Evolutionary conservation across 495 filamentous ascomycete genomes (phyloP).

Genomic region (Xylaria curta): DNA sequence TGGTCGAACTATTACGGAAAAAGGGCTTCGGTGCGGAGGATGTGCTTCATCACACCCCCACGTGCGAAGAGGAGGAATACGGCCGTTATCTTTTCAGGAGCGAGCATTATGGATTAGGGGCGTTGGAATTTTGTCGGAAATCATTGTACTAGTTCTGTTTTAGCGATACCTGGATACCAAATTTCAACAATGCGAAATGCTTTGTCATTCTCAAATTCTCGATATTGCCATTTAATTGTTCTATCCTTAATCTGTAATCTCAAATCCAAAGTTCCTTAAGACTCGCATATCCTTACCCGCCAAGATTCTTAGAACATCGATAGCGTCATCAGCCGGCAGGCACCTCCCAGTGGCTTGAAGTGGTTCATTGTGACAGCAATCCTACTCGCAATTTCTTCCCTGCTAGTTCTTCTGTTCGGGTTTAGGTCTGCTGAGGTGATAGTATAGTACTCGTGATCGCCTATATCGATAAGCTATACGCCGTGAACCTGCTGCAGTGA

Average conservation of each 20-base stretch:
- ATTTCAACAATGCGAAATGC: neutral
- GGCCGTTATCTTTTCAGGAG: conserved; percentile 25
- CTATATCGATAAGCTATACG: conserved; percentile 13
- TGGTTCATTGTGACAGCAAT: neutral
- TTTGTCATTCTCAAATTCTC: neutral
- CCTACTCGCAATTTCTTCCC: conserved; percentile 1
- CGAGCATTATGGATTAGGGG: conserved; percentile 26
- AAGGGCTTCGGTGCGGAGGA: conserved; percentile 19
- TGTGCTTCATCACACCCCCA: conserved; percentile 24
- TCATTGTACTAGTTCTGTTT: conserved; percentile 14
- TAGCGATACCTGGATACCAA: conserved; percentile 20
- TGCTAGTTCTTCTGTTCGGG: conserved; percentile 3
- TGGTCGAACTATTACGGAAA: conserved; percentile 21
- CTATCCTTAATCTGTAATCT: no score
- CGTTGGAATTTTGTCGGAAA: conserved; percentile 24
- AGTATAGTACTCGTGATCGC: neutral
- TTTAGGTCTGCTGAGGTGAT: conserved; percentile 3
- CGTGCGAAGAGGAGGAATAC: conserved; percentile 27
- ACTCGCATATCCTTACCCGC: neutral
- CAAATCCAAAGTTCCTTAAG: neutral
- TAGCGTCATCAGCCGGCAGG: conserved; percentile 7
- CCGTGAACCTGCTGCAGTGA: neutral
- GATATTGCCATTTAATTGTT: neutral
- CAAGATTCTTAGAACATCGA: neutral
- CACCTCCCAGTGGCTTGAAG: neutral